Conservation (phyloP, 202 grass and related monocot genomes). For the Carex arenaria region DNA sequence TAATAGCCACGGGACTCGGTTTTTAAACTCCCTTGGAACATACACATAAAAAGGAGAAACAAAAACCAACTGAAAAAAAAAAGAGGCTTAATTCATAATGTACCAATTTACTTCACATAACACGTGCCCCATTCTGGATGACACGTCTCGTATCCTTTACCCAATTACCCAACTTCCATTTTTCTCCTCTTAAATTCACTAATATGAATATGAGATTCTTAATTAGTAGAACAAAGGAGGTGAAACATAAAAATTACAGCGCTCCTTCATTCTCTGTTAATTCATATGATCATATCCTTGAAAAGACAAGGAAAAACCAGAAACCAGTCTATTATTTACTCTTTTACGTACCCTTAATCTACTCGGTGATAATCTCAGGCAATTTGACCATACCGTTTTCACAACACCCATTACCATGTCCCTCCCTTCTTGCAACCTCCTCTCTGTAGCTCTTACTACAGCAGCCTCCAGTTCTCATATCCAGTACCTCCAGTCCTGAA, state of each 20-base stretch:
- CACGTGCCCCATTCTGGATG: not conserved
- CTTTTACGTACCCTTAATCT: constrained; percentile 19
- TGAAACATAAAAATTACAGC: not conserved
- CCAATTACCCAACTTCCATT: not conserved
- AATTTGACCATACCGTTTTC: constrained; percentile 50
- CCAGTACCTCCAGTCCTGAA: constrained; percentile 24
- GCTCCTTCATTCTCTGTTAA: constrained; percentile 4
- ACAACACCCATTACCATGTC: constrained; percentile 39
- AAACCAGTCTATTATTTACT: constrained; percentile 3
- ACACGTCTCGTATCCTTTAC: not conserved
- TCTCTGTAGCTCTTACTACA: constrained; percentile 62
- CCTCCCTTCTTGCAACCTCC: constrained; percentile 33
- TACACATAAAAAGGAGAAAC: not conserved
- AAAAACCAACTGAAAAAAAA: not conserved
- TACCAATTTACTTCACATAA: not conserved
- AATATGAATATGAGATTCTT: not conserved
- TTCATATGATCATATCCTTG: not conserved
- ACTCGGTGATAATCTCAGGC: constrained; percentile 77
- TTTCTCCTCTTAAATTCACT: not conserved
- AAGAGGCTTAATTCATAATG: not conserved
- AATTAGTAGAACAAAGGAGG: constrained; percentile 1
- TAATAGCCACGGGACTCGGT: not conserved
- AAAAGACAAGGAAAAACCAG: not conserved
- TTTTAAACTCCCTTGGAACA: not conserved
- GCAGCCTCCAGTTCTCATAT: constrained; percentile 17